Percentiles rank a stretch among this genome's conserved stretches.
These are phyloP conservation scores for Blastobotrys americana DNA, from an alignment of 805 yeast genomes.

Conservation along the genomic window DNA sequence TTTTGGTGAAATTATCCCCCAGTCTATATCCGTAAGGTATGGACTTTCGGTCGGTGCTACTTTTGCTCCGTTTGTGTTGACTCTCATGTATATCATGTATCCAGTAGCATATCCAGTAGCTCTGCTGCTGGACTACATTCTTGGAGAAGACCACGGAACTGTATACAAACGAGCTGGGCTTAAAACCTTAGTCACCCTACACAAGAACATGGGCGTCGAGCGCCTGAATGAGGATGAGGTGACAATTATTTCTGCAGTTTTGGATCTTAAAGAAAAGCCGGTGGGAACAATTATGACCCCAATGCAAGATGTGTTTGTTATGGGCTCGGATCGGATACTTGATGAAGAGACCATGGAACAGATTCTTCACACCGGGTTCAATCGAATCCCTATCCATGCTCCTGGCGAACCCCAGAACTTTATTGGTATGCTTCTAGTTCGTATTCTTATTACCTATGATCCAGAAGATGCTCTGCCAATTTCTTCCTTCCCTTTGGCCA, in stretches of 20 bases:
- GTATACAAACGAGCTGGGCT: conserved; percentile 87
- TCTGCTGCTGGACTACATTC: conserved; percentile 61
- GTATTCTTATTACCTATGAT: conserved; percentile 89
- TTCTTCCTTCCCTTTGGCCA: conserved; percentile 89
- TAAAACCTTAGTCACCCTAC: conserved; percentile 87
- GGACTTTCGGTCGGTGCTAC: conserved; percentile 88
- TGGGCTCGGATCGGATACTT: conserved; percentile 73
- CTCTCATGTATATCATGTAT: conserved; percentile 80
- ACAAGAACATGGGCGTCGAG: conserved; percentile 92
- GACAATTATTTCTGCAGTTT: conserved; percentile 87
- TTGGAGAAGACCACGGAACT: conserved; percentile 96
- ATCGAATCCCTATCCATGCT: conserved; percentile 86
- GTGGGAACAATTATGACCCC: conserved; percentile 92
- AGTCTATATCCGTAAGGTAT: conserved; percentile 83
- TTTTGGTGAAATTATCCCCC: conserved; percentile 96
- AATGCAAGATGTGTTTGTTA: conserved; percentile 77
- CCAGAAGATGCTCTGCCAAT: conserved; percentile 94
- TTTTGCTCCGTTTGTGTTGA: conserved; percentile 80
- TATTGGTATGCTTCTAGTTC: conserved; percentile 89
- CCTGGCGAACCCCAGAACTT: conserved; percentile 87
- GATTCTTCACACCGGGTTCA: conserved; percentile 88
- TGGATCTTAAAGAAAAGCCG: conserved; percentile 86
- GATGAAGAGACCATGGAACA: conserved; percentile 82
- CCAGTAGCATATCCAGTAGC: conserved; percentile 93
- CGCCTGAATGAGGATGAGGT: conserved; percentile 91